A percentile compares a stretch with the other conserved stretches of the same genome.
These are phyloP conservation scores for Aspergillus floridensis DNA, from an alignment of 2,329 filamentous ascomycete species.

Conservation along the genomic window DNA sequence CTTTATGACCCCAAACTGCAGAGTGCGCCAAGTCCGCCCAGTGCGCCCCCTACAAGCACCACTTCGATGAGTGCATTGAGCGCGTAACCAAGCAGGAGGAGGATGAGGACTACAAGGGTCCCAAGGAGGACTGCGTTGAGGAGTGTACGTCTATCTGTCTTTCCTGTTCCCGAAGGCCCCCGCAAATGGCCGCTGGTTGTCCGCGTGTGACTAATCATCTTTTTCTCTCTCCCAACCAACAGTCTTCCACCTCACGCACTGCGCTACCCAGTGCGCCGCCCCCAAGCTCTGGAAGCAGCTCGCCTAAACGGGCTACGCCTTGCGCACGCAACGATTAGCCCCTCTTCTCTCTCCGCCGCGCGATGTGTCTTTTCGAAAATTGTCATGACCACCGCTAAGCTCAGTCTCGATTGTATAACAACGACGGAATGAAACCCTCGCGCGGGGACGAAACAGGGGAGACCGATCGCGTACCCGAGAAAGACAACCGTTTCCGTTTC, in stretches of 20 bases:
- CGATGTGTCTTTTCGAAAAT: background rate
- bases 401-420: background rate
- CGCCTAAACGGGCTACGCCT: slow-evolving; percentile 62
- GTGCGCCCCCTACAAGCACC: slow-evolving; percentile 89
- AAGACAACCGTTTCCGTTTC: slow-evolving; percentile 13
- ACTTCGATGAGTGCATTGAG: slow-evolving; percentile 97
- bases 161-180: background rate
- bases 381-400: background rate
- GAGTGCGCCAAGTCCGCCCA: slow-evolving; percentile 85
- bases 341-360: background rate
- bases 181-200: background rate
- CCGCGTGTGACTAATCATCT: background rate
- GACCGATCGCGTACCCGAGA: background rate
- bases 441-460: background rate
- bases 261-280: slow-evolving; percentile 86
- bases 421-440: background rate
- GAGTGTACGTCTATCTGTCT: slow-evolving; percentile 71
- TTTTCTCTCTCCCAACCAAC: slow-evolving; percentile 5
- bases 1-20: slow-evolving; percentile 41
- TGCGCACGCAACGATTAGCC: background rate
- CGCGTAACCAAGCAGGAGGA: slow-evolving; percentile 72
- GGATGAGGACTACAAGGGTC: slow-evolving; percentile 66
- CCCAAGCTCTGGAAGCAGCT: slow-evolving; percentile 92
- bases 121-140: slow-evolving; percentile 95
- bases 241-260: slow-evolving; percentile 99